These are phyloP conservation scores for Triadica sebifera DNA, from an alignment of 345 rosid species.

Conservation along the genomic window DNA sequence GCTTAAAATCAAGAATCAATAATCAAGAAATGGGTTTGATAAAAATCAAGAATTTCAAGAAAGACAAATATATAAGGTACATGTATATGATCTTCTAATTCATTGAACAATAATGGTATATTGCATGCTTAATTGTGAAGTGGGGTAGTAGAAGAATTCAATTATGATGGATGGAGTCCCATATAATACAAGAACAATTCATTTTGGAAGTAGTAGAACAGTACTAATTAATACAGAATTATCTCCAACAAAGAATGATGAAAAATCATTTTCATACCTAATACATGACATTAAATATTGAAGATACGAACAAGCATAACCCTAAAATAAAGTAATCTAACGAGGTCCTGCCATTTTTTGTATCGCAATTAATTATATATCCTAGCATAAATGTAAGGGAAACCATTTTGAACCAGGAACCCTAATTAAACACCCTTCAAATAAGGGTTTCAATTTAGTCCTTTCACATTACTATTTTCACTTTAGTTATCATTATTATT, in stretches of 20 bases:
- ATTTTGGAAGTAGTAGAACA: not conserved
- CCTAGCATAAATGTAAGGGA: too few species aligned
- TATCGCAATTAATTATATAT: too few species aligned
- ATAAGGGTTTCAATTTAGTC: not conserved
- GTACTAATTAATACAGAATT: not conserved
- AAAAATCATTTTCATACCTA: not conserved
- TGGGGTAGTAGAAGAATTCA: slow-evolving; percentile 2
- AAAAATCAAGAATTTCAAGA: not conserved
- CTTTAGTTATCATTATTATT: not conserved
- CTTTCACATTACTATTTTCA: not conserved
- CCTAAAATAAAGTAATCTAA: not conserved
- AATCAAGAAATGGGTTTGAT: not conserved
- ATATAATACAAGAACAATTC: not conserved
- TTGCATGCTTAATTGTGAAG: not conserved
- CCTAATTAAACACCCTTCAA: not conserved
- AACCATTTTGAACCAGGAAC: not conserved
- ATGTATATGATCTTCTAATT: not conserved
- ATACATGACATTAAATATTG: not conserved
- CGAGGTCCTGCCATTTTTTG: too few species aligned
- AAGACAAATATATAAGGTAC: not conserved
- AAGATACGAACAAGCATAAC: not conserved
- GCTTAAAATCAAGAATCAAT: not conserved
- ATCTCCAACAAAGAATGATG: not conserved
- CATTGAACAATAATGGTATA: not conserved
- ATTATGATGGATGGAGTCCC: not conserved